phyloP scores from a whole-genome alignment of 176 grass and related monocot genomes.

The Carex scoparia region DNA sequence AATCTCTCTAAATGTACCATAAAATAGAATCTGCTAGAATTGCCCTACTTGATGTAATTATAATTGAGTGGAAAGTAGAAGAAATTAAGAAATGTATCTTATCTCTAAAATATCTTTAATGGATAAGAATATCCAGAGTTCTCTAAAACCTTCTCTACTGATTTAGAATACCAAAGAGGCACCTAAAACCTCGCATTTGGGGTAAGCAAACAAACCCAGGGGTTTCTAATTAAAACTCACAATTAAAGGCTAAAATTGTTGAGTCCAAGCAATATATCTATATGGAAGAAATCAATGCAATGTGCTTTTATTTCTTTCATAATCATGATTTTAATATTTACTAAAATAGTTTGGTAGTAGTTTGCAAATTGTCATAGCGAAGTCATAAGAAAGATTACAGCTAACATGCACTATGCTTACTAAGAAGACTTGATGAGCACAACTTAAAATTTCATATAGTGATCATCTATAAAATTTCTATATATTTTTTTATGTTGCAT shows the following conservation, averaged over 20 bases:
- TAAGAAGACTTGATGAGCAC: too few relatives aligned
- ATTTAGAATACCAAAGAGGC: background rate
- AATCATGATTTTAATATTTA: background rate
- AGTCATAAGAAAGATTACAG: too few relatives aligned
- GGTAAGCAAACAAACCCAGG: background rate
- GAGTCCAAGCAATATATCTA: background rate
- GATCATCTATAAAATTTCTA: too few relatives aligned
- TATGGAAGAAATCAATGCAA: background rate
- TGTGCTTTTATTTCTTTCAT: background rate
- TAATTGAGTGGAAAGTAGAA: background rate
- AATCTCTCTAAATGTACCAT: too few relatives aligned
- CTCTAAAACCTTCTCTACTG: background rate
- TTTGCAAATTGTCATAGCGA: too few relatives aligned
- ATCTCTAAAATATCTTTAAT: background rate
- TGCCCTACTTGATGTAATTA: background rate
- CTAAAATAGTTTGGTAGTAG: background rate
- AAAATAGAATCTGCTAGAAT: too few relatives aligned
- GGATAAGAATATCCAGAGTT: background rate
- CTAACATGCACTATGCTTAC: too few relatives aligned
- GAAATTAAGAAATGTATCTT: background rate
- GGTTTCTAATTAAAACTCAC: background rate
- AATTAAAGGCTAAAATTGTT: background rate
- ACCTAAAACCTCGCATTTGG: background rate
- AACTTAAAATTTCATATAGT: too few relatives aligned
- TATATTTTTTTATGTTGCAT: too few relatives aligned